Conservation (phyloP, 331 rosid genomes). For the Arachis monticola region DNA sequence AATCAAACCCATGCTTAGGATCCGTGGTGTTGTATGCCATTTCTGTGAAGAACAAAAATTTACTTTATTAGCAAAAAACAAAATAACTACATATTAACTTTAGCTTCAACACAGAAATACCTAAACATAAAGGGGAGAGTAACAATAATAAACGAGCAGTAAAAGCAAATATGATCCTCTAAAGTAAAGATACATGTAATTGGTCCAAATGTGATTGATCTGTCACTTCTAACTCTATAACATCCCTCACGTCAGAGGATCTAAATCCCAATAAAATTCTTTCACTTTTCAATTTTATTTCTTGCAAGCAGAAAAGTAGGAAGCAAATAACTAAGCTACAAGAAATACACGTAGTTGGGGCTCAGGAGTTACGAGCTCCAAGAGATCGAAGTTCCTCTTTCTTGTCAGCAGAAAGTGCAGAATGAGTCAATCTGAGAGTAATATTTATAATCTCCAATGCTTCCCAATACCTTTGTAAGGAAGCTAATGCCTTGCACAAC, state of each 20-base stretch:
- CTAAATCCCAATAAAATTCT: background rate
- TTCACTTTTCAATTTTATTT: conserved; percentile 5
- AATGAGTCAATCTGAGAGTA: conserved; percentile 61
- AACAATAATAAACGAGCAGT: conserved; percentile 22
- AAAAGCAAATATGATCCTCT: background rate
- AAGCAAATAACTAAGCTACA: conserved; percentile 27
- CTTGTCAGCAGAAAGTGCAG: conserved; percentile 57
- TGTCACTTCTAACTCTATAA: too few species aligned
- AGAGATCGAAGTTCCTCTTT: conserved; percentile 80
- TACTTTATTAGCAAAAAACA: conserved; percentile 34
- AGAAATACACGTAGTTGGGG: conserved; percentile 20
- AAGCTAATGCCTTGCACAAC: conserved; percentile 86
- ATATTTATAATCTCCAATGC: conserved; percentile 79
- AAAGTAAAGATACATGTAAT: too few species aligned
- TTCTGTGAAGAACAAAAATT: conserved; percentile 51
- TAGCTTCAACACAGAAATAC: background rate
- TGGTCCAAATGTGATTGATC: too few species aligned
- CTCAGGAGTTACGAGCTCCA: conserved; percentile 73
- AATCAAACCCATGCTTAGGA: conserved; percentile 85
- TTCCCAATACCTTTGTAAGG: conserved; percentile 73
- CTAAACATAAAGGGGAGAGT: conserved; percentile 19
- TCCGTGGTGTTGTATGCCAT: conserved; percentile 84
- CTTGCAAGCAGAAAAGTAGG: conserved; percentile 30
- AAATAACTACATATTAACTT: conserved; percentile 21
- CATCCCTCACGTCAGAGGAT: too few species aligned